These are phyloP conservation scores for Aquanectria penicillioides DNA, from an alignment of 2,329 filamentous ascomycete genomes.

Conservation along the genomic window DNA sequence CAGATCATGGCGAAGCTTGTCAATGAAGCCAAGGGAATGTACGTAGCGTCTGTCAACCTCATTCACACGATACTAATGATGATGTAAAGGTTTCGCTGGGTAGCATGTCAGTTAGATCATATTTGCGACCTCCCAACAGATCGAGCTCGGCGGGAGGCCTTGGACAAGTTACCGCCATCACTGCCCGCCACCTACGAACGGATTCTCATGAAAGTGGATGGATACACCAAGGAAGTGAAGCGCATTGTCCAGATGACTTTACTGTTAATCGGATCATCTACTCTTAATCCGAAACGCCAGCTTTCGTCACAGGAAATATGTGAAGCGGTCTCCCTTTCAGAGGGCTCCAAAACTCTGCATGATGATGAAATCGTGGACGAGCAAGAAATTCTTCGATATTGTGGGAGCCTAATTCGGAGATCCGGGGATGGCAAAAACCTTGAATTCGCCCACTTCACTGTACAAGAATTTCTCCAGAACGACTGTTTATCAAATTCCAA, in stretches of 20 bases:
- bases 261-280: neutral
- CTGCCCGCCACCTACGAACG: constrained; percentile 16
- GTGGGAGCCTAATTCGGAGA: constrained; percentile 14
- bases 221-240: neutral
- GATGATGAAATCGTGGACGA: constrained; percentile 1
- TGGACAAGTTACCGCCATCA: constrained; percentile 9
- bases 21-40: constrained; percentile 14
- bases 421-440: neutral
- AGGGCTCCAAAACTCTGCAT: neutral
- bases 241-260: neutral
- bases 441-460: constrained; percentile 6
- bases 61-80: neutral
- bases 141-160: neutral
- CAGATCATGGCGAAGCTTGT: neutral
- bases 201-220: neutral
- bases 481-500: neutral
- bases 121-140: constrained; percentile 13
- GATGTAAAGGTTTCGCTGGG: constrained; percentile 23
- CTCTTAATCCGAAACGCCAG: too few relatives aligned
- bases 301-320: neutral
- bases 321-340: constrained; percentile 10
- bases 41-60: neutral
- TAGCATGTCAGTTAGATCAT: constrained; percentile 19
- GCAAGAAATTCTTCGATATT: neutral
- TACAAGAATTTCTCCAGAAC: neutral